Evolutionary conservation across 1,139 yeast genomes (phyloP).

Genomic region (Kazachstania sp.): DNA sequence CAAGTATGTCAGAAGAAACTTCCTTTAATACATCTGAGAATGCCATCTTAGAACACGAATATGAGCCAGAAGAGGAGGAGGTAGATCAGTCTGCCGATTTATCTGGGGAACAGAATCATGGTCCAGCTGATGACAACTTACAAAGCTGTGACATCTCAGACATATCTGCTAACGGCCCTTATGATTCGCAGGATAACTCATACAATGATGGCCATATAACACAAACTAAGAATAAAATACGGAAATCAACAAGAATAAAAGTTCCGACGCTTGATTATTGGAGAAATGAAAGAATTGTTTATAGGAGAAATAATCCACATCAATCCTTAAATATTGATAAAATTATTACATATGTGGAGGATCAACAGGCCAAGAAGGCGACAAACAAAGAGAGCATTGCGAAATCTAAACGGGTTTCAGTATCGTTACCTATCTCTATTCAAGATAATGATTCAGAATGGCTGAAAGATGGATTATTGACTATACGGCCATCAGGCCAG

Average conservation of each 20-base stretch:
- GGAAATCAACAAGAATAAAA: conserved; percentile 55
- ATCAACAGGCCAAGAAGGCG: background rate
- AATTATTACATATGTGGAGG: conserved; percentile 38
- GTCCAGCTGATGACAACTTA: background rate
- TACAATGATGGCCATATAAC: background rate
- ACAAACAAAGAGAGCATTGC: background rate
- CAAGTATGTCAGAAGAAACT: conserved; percentile 16
- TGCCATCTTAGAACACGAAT: background rate
- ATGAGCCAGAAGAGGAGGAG: background rate
- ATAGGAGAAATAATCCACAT: conserved; percentile 42
- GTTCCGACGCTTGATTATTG: conserved; percentile 73
- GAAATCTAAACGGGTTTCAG: conserved; percentile 15
- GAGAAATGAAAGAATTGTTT: conserved; percentile 71
- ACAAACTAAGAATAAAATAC: background rate
- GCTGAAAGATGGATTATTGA: conserved; percentile 44
- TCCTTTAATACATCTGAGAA: conserved; percentile 22
- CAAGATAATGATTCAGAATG: conserved; percentile 41
- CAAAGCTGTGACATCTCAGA: too few species aligned
- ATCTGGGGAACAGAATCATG: too few species aligned
- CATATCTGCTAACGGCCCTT: too few species aligned
- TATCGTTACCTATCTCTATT: conserved; percentile 16
- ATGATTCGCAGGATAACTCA: background rate
- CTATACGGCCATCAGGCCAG: conserved; percentile 33
- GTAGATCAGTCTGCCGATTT: background rate
- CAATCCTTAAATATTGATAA: conserved; percentile 52